A percentile compares a stretch with the other conserved stretches of the same genome.
Conservation (phyloP, 2,329 filamentous ascomycete species). For the Hymenoscyphus linearis region DNA sequence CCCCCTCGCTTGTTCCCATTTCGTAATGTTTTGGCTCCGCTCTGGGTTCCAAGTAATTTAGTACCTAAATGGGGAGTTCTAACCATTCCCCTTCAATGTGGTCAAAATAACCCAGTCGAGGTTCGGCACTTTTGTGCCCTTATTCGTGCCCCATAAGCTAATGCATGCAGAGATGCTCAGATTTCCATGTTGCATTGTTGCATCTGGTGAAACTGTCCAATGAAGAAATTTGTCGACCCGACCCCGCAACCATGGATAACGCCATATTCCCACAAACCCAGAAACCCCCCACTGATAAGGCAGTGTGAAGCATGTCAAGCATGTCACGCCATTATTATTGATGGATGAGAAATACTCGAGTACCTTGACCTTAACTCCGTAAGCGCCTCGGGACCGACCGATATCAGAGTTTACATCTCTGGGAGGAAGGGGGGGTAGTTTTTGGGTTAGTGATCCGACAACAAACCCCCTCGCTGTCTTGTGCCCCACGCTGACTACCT, state of each 20-base stretch:
- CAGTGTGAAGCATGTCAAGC: neutral
- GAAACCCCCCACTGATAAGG: neutral
- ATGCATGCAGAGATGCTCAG: neutral
- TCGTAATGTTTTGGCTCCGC: neutral
- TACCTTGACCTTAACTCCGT: neutral
- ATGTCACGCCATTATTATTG: neutral
- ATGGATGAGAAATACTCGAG: neutral
- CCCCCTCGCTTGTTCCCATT: neutral
- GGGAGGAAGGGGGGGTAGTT: neutral
- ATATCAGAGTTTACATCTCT: neutral
- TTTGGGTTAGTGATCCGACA: neutral
- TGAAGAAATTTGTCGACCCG: neutral
- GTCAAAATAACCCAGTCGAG: neutral
- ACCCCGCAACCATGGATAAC: neutral
- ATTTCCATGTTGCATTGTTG: neutral
- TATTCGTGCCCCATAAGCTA: neutral
- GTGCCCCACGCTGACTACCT: neutral
- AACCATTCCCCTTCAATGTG: neutral
- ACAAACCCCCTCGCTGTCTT: neutral
- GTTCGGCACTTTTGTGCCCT: neutral
- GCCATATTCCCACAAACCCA: neutral
- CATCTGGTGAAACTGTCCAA: neutral
- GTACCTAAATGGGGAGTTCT: neutral
- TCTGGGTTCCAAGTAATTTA: neutral
- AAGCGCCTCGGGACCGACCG: neutral